These are phyloP conservation scores for Citrullus colocynthis DNA, from an alignment of 306 rosid genomes.

Conservation along the genomic window DNA sequence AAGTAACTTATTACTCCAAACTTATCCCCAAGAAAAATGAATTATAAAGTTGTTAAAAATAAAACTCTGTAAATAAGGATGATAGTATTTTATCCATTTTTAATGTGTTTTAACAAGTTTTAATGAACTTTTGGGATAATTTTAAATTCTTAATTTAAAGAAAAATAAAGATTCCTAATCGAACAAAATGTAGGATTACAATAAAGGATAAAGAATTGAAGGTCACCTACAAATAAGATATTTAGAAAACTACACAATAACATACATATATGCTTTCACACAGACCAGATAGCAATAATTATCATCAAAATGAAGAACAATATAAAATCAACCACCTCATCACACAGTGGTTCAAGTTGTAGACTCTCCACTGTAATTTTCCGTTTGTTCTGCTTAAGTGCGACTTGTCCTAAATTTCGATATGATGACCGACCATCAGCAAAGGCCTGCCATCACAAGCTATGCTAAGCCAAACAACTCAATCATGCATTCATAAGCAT, in stretches of 20 bases:
- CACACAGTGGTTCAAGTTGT: slow-evolving; percentile 72
- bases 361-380: slow-evolving; percentile 46
- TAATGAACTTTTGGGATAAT: not conserved
- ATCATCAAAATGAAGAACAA: slow-evolving; percentile 3
- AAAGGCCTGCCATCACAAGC: slow-evolving; percentile 38
- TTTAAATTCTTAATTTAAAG: not conserved
- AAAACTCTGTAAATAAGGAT: not conserved
- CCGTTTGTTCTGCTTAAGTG: slow-evolving; percentile 30
- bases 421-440: slow-evolving; percentile 28
- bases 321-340: slow-evolving; percentile 40
- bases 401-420: not conserved
- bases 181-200: not conserved
- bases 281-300: not conserved
- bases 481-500: not conserved
- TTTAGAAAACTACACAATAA: not conserved
- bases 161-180: not conserved
- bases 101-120: not conserved
- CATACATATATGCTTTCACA: not conserved
- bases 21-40: not conserved
- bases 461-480: slow-evolving; percentile 5
- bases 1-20: not conserved
- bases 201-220: not conserved
- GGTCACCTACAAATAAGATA: not conserved
- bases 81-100: not conserved
- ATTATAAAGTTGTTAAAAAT: not conserved